Percentiles rank a stretch among this genome's conserved stretches.
Evolutionary conservation across 768 basidiomycete species (phyloP).

Genomic region (Boletus rufocinnamomeus): DNA sequence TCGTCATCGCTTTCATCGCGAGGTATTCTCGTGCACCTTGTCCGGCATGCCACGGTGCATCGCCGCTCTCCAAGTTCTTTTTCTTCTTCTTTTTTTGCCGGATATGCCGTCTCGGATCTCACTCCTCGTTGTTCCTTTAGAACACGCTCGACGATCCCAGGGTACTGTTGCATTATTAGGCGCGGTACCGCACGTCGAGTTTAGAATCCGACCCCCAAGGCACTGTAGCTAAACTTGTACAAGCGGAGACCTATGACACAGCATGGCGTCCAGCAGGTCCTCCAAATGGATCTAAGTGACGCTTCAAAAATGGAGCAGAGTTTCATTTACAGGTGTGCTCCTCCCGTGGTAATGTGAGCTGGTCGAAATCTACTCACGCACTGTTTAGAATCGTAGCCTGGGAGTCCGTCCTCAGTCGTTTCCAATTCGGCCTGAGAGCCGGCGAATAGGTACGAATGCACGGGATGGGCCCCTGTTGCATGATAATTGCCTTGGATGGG

Average conservation of each 20-base stretch:
- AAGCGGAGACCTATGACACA: background rate
- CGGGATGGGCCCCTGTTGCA: slow-evolving; percentile 1
- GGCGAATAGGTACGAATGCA: background rate
- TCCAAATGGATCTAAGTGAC: slow-evolving; percentile 4
- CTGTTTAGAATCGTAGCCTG: slow-evolving; percentile 20
- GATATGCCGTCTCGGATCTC: background rate
- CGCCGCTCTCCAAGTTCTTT: background rate
- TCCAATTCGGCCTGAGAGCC: slow-evolving; percentile 24
- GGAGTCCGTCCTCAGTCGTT: slow-evolving; percentile 19
- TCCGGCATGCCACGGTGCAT: background rate
- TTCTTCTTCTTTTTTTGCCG: background rate
- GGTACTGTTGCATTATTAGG: slow-evolving; percentile 10
- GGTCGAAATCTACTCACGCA: slow-evolving; percentile 22
- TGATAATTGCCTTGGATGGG: slow-evolving; percentile 13
- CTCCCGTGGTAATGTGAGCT: slow-evolving; percentile 8
- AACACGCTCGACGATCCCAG: slow-evolving; percentile 6
- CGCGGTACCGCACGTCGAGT: slow-evolving; percentile 18
- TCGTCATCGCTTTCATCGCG: background rate
- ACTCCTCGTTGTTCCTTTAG: background rate
- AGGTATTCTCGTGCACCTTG: background rate
- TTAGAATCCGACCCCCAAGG: background rate
- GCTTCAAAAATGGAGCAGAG: slow-evolving; percentile 21
- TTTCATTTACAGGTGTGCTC: slow-evolving; percentile 14
- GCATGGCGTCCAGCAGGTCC: background rate
- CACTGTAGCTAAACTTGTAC: slow-evolving; percentile 14